Conservation (phyloP, 225 moss, liverwort and hornwort genomes). For the Physcomitrium patens region DNA sequence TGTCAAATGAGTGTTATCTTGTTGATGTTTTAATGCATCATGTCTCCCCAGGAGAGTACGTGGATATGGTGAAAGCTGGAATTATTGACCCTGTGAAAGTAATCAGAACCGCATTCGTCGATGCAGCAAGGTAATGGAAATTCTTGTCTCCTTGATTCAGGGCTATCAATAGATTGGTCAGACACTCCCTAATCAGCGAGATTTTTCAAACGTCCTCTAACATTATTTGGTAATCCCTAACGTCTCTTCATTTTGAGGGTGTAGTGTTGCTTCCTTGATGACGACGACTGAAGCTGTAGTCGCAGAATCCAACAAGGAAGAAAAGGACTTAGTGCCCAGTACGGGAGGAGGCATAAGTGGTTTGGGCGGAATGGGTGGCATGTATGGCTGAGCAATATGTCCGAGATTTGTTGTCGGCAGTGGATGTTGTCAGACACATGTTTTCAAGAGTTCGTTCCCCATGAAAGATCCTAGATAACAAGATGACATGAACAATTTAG, state of each 20-base stretch:
- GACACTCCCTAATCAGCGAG: not conserved
- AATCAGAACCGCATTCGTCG: constrained; percentile 53
- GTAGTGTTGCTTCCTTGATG: constrained; percentile 56
- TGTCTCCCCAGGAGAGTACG: constrained; percentile 44
- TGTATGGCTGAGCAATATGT: constrained; percentile 38
- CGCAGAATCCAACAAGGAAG: constrained; percentile 46
- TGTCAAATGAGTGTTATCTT: not conserved
- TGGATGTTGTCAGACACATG: constrained; percentile 9
- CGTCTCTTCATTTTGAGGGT: constrained; percentile 3
- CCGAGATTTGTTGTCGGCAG: constrained; percentile 3
- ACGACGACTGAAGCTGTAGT: constrained; percentile 50
- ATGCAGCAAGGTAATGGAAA: constrained; percentile 46
- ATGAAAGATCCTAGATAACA: not conserved
- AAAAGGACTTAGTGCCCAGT: constrained; percentile 43
- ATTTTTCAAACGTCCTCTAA: not conserved
- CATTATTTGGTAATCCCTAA: not conserved
- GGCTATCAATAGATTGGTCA: not conserved
- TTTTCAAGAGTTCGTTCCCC: not conserved
- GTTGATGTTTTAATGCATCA: not conserved
- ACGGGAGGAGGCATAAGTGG: constrained; percentile 43
- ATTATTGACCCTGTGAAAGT: constrained; percentile 67
- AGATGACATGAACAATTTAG: not conserved
- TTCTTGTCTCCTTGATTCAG: constrained; percentile 9
- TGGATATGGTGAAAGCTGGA: constrained; percentile 60
- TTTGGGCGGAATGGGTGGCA: constrained; percentile 44